phyloP scores from a whole-genome alignment of 1,284 basidiomycete species.

The Puccinia hordei region DNA sequence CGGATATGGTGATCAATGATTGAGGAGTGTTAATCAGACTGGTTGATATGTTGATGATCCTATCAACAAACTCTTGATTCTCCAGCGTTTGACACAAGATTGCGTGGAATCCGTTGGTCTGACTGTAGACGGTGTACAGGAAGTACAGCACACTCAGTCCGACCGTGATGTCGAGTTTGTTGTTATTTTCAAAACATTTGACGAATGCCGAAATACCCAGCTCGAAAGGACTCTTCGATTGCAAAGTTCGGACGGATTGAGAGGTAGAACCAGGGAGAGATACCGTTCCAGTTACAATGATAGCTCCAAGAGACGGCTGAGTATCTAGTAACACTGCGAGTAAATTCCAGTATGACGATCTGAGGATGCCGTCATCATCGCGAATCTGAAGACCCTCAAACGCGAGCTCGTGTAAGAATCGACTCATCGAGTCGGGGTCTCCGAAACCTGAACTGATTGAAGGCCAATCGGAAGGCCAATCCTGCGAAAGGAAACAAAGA shows the following conservation, averaged over 20 bases:
- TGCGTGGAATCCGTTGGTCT: slow-evolving; percentile 30
- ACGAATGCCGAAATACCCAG: slow-evolving; percentile 41
- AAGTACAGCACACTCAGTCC: slow-evolving; percentile 46
- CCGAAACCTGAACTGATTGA: slow-evolving; percentile 47
- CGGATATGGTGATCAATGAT: slow-evolving; percentile 1
- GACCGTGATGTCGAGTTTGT: slow-evolving; percentile 33
- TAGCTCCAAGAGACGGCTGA: slow-evolving; percentile 44
- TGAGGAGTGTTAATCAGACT: slow-evolving; percentile 43
- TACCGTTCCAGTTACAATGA: slow-evolving; percentile 35
- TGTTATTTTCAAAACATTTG: slow-evolving; percentile 43
- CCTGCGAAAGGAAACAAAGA: slow-evolving; percentile 45
- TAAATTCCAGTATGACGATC: slow-evolving; percentile 44
- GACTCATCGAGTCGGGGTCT: slow-evolving; percentile 44
- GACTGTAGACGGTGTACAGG: slow-evolving; percentile 37
- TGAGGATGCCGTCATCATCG: slow-evolving; percentile 9
- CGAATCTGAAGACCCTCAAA: slow-evolving; percentile 23
- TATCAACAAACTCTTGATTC: slow-evolving; percentile 43
- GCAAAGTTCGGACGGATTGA: not conserved
- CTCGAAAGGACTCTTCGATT: slow-evolving; percentile 34
- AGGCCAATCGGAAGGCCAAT: slow-evolving; percentile 50
- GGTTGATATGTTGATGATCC: slow-evolving; percentile 42
- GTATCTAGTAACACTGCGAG: slow-evolving; percentile 45
- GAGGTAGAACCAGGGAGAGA: slow-evolving; percentile 32
- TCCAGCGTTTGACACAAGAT: slow-evolving; percentile 27
- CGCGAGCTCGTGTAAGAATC: slow-evolving; percentile 37